phyloP scores from a whole-genome alignment of 768 basidiomycete genomes.

The Porphyrellus cyaneotinctus region DNA sequence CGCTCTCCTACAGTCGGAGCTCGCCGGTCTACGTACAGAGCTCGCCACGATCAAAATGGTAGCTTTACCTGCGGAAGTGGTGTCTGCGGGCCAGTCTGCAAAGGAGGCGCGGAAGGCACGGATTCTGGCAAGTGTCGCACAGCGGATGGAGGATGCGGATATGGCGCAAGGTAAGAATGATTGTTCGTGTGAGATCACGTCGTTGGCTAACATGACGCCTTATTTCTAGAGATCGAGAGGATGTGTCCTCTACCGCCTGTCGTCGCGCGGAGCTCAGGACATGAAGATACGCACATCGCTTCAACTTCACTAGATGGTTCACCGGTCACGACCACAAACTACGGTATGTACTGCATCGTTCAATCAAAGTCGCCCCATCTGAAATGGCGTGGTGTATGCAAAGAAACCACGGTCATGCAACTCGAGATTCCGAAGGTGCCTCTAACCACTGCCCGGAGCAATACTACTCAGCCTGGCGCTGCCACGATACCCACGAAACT shows the following conservation, averaged over 20 bases:
- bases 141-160: not conserved
- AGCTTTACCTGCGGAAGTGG: not conserved
- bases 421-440: not conserved
- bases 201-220: slow-evolving; percentile 1
- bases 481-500: no score
- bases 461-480: no score
- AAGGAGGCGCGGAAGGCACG: slow-evolving; percentile 2
- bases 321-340: not conserved
- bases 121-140: slow-evolving; percentile 1
- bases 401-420: slow-evolving; percentile 2
- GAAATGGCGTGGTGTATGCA: not conserved
- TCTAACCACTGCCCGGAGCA: no score
- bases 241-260: not conserved
- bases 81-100: not conserved
- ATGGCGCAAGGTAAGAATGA: slow-evolving; percentile 10
- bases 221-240: not conserved
- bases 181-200: not conserved
- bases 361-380: not conserved
- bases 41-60: slow-evolving; percentile 9
- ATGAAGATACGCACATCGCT: not conserved
- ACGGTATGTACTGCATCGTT: slow-evolving; percentile 5
- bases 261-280: not conserved
- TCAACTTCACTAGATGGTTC: not conserved
- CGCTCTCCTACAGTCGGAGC: slow-evolving; percentile 12
- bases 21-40: slow-evolving; percentile 6